Evolutionary conservation across 2,329 filamentous ascomycete species (phyloP).

Genomic region (Fusarium poae): DNA sequence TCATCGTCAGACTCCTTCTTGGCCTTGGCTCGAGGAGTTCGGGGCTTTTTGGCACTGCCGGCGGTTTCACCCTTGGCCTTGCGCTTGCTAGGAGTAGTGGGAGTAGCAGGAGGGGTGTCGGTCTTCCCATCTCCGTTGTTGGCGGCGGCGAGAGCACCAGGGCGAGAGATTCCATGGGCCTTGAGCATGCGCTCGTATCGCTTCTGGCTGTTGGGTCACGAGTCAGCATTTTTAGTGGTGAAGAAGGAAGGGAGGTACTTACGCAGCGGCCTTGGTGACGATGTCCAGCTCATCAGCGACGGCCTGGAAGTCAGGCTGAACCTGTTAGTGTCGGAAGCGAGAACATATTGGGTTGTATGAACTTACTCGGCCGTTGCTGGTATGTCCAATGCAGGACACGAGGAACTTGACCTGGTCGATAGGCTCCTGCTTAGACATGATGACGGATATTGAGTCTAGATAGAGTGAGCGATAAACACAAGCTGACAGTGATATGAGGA

Average conservation of each 20-base stretch:
- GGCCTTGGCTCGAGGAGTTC: conserved; percentile 41
- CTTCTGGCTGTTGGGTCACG: conserved; percentile 66
- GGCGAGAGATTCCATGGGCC: conserved; percentile 62
- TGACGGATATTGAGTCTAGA: conserved; percentile 46
- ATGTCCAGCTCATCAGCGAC: conserved; percentile 75
- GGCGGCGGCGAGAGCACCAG: conserved; percentile 17
- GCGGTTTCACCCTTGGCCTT: conserved; percentile 45
- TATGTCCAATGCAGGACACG: conserved; percentile 73
- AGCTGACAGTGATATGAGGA: neutral
- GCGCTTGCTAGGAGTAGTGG: conserved; percentile 50
- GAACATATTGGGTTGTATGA: neutral
- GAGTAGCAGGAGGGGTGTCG: conserved; percentile 36
- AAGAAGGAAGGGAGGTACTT: conserved; percentile 55
- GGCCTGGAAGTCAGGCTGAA: conserved; percentile 72
- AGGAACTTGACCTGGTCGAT: conserved; percentile 74
- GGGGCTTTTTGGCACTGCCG: conserved; percentile 47
- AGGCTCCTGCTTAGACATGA: conserved; percentile 65
- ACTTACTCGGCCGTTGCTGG: conserved; percentile 70
- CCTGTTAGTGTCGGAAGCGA: conserved; percentile 2
- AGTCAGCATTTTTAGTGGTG: neutral
- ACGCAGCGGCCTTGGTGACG: conserved; percentile 77
- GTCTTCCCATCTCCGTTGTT: conserved; percentile 6
- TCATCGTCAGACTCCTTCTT: conserved; percentile 47
- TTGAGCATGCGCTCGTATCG: conserved; percentile 76
- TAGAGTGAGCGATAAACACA: conserved; percentile 3